A percentile compares a stretch with the other conserved stretches of the same genome.
Evolutionary conservation across 805 yeast genomes (phyloP).

Genomic region (Kurtzmaniella cleridarum): DNA sequence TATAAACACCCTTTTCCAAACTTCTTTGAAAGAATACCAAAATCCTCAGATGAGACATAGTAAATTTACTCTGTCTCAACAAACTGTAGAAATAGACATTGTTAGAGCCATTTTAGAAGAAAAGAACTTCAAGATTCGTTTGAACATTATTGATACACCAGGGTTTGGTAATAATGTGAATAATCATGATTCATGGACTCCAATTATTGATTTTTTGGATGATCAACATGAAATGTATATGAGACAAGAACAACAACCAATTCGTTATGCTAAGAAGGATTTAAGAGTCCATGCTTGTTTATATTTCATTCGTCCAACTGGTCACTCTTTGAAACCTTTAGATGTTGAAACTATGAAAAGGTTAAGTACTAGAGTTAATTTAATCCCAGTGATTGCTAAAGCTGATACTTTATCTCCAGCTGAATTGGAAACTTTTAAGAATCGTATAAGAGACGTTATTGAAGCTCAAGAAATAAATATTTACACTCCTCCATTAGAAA

Average conservation of each 20-base stretch:
- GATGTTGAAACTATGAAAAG: conserved; percentile 85
- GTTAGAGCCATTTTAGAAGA: conserved; percentile 80
- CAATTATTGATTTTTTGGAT: conserved; percentile 86
- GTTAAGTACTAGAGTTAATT: conserved; percentile 85
- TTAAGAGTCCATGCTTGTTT: conserved; percentile 88
- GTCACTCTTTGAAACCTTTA: conserved; percentile 83
- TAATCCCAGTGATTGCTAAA: conserved; percentile 92
- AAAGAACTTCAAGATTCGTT: conserved; percentile 73
- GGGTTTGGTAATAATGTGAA: conserved; percentile 91
- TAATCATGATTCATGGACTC: conserved; percentile 69
- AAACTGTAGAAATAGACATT: conserved; percentile 75
- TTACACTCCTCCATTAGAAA: conserved; percentile 76
- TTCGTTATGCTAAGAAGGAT: conserved; percentile 48
- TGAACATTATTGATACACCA: conserved; percentile 83
- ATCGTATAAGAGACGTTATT: conserved; percentile 73
- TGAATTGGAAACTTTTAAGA: conserved; percentile 73
- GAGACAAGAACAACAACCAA: conserved; percentile 92
- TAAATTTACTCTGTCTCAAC: conserved; percentile 47
- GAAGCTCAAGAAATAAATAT: conserved; percentile 62
- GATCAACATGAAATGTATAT: conserved; percentile 80
- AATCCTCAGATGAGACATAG: conserved; percentile 52
- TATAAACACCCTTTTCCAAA: conserved; percentile 78
- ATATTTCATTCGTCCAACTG: conserved; percentile 95
- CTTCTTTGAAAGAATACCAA: conserved; percentile 57
- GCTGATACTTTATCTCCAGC: conserved; percentile 88